Base-by-base conservation (phyloP, 345 rosid species). In the Arabis hirsuta region DNA sequence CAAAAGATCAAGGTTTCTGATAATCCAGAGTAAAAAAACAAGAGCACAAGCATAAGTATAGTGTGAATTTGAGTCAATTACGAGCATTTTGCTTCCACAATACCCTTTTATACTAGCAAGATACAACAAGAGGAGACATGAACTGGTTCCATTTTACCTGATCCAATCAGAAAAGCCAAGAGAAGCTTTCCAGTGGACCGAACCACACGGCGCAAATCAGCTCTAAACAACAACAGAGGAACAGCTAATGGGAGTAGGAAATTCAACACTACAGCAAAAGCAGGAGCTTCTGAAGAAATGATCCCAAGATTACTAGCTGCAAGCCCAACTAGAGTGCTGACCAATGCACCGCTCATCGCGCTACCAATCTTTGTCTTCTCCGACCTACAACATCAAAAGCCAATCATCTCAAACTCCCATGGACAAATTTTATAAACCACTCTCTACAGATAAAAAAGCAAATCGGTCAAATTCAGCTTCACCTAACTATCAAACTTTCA, bases 321-420 rank as follows among this genome's bases (percentile, higher is more conserved):
- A 1, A 89, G 90, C 14, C 98, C 98, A 44, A 90, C 77, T 63
- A 90, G 82, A 44, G 92, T 89, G 86, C 94, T 93, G 53, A 89
- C 96, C 47, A 90, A 53, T 8, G 98, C 98, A 39, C 89, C 96
- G 59, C 97, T 90, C 81, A 93, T 70, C 26, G 89, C 80, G 48
- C 93, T 85, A 45, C 98, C 97, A 4, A 90, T 47, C 80, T 84
- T 86, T 56, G 94, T 93, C 82, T 84, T 87, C 93, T 93, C 94
- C 51, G 98, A 87, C 98, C 96, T 92, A 74, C 59, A 81, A 29
- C 51, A 47, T 7, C 48, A 73, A 22, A 42, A 16, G 39, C 6
- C 57, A 36, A 0, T 34, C n/a, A 42, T 53, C 43, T 52, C 26
- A 44, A 32, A 20, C 36, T 12, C 38, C 12, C 42, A 51, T 7